These are phyloP conservation scores for Saccharum hybrid DNA, from an alignment of 202 grass and related monocot species.

Conservation along the genomic window DNA sequence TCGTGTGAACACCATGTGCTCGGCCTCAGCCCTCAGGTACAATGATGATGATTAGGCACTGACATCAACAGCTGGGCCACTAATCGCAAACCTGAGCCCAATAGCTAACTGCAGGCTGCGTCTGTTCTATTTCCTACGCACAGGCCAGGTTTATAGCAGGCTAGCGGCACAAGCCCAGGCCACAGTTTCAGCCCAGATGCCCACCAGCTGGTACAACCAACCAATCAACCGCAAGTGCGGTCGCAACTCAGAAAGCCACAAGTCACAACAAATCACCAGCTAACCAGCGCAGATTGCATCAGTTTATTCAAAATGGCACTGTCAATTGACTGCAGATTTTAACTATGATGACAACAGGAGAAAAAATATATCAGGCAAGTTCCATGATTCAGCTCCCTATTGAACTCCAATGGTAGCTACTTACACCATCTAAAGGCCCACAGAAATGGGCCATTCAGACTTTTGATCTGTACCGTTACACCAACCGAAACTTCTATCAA, in stretches of 20 bases:
- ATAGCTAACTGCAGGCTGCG: too few relatives aligned
- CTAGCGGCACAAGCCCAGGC: neutral
- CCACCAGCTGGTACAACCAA: neutral
- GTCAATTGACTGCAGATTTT: conserved; percentile 26
- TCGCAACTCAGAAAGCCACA: neutral
- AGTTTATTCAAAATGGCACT: conserved; percentile 23
- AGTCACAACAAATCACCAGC: neutral
- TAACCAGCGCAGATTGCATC: neutral
- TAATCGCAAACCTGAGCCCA: neutral
- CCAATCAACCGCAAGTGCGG: neutral
- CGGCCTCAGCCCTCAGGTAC: neutral
- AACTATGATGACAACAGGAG: neutral
- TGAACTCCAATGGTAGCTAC: conserved; percentile 31
- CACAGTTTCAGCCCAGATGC: too few relatives aligned
- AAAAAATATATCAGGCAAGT: neutral
- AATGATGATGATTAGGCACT: neutral
- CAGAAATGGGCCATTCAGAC: conserved; percentile 15
- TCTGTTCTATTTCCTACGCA: neutral
- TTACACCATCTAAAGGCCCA: conserved; percentile 30
- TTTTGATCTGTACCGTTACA: neutral
- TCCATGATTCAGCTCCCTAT: conserved; percentile 23
- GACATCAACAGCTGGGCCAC: neutral
- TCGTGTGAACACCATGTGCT: conserved; percentile 1
- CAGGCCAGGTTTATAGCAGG: too few relatives aligned
- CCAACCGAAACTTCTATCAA: conserved; percentile 5